Conservation (phyloP, 2,329 filamentous ascomycete species). For the Endoconidiophora laricicola region DNA sequence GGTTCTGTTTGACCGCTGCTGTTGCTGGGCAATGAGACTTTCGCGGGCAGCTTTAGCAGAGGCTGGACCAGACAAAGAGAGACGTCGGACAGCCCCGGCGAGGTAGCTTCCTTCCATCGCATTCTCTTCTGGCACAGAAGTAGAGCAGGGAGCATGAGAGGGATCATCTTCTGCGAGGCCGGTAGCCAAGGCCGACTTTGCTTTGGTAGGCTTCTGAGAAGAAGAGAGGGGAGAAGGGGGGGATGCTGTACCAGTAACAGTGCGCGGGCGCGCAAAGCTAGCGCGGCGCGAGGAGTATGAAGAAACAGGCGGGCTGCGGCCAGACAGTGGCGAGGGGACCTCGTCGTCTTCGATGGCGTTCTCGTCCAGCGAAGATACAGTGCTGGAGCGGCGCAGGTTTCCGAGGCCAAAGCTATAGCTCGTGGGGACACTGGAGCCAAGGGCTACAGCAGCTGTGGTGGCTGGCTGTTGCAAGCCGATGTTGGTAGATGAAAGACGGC, state of each 20-base stretch:
- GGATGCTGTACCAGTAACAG: conserved; percentile 10
- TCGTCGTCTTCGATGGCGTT: conserved; percentile 56
- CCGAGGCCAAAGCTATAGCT: conserved; percentile 3
- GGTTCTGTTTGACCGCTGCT: no score
- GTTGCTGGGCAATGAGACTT: neutral
- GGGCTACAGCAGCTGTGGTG: neutral
- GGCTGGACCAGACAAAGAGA: conserved; percentile 8
- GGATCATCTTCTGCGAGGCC: neutral
- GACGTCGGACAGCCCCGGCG: conserved; percentile 9
- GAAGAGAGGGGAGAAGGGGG: neutral
- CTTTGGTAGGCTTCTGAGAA: neutral
- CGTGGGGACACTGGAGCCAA: conserved; percentile 33
- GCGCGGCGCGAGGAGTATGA: conserved; percentile 8
- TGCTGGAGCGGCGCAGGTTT: conserved; percentile 47
- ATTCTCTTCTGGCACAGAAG: neutral
- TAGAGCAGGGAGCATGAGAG: neutral
- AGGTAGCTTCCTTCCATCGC: conserved; percentile 6
- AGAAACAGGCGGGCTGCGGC: conserved; percentile 5
- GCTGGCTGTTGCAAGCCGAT: neutral
- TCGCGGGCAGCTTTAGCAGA: conserved; percentile 2
- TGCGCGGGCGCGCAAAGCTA: conserved; percentile 10
- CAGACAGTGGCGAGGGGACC: conserved; percentile 21
- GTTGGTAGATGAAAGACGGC: conserved; percentile 33
- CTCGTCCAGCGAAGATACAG: conserved; percentile 53
- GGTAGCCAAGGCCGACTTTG: conserved; percentile 9